phyloP scores from a whole-genome alignment of 2,329 filamentous ascomycete genomes.

The Rhynchosporium agropyri region DNA sequence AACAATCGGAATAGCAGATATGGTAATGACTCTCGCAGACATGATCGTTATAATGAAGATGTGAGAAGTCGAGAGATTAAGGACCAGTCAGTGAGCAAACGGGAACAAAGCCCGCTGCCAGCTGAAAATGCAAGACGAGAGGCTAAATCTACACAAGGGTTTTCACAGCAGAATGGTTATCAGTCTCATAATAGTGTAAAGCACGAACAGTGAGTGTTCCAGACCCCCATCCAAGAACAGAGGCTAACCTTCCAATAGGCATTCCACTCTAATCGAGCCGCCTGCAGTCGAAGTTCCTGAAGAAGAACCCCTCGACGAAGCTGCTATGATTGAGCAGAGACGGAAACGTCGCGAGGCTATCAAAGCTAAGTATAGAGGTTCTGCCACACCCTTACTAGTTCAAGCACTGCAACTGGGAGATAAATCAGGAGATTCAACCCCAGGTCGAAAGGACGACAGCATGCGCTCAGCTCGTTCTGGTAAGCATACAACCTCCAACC shows the following conservation, averaged over 20 bases:
- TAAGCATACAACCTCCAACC: slow-evolving; percentile 37
- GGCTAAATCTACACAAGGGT: slow-evolving; percentile 69
- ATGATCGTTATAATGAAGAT: slow-evolving; percentile 43
- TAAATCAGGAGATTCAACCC: slow-evolving; percentile 40
- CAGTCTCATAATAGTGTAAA: slow-evolving; percentile 42
- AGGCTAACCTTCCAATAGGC: slow-evolving; percentile 31
- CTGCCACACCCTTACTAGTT: slow-evolving; percentile 72
- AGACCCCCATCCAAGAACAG: not conserved
- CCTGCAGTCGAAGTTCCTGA: slow-evolving; percentile 50
- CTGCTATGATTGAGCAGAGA: slow-evolving; percentile 80
- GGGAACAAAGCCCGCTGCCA: slow-evolving; percentile 60
- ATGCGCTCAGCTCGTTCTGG: slow-evolving; percentile 42
- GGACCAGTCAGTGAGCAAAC: slow-evolving; percentile 66
- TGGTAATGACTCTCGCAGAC: slow-evolving; percentile 28
- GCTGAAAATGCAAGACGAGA: slow-evolving; percentile 62
- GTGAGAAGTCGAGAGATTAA: slow-evolving; percentile 53
- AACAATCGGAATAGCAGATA: slow-evolving; percentile 27
- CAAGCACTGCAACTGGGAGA: slow-evolving; percentile 53
- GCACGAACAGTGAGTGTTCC: slow-evolving; percentile 46
- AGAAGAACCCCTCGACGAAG: slow-evolving; percentile 72
- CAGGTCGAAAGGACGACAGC: slow-evolving; percentile 35
- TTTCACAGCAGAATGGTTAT: slow-evolving; percentile 53
- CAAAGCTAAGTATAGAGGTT: slow-evolving; percentile 75
- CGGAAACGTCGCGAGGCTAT: slow-evolving; percentile 84
- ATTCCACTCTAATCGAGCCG: slow-evolving; percentile 37